Base-by-base conservation (phyloP, 2,329 filamentous ascomycete species). In the Fusarium incarnatum region DNA sequence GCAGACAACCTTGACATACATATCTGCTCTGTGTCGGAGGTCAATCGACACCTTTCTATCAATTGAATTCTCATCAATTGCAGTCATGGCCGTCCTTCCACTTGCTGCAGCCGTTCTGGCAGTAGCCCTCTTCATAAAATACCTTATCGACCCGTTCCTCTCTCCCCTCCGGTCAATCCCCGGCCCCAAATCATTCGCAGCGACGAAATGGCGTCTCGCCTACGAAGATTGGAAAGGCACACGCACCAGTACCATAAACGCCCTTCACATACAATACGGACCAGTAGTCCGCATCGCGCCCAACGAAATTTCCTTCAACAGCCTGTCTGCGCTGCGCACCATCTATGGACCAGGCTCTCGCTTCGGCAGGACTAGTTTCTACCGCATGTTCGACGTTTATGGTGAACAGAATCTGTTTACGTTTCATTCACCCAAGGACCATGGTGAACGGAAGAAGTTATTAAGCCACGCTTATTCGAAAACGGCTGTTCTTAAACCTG, bases 301-400 rank as follows among this genome's bases (percentile, higher is more conserved):
- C 0, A 78, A 81, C 52, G 83, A 86, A 66, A 75, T 87, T 2
- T 82, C 81, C 0, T 81, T 82, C 68, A 77, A 77, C 22, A 79
- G 74, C 8, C 75, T 85, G 1, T 75, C 81, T 0, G 86, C 85
- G 0, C 65, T 87, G 40, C 80, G 82, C n/a, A 81, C 81, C 1
- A 87, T 88, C 23, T 88, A 88, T 73, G 85, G 86, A 0, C 82
- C 86, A 2, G 86, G 86, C 2, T 84, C 80, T 47, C 81, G 81
- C 1, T 88, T 84, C 58, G 84, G 83, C 42, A 76, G 85, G 41
- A 85, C 85, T 0, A 48, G 54, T 2, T 88, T 87, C 69, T 88
- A 88, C 58, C 80, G 82, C 46, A 87, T 88, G 83, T 88, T 88
- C 61, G 84, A 87, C 66, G 83, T 81, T 0, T 87, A 86, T 52